Conservation (phyloP, 1,284 basidiomycete genomes). For the Apiotrichum domesticum region DNA sequence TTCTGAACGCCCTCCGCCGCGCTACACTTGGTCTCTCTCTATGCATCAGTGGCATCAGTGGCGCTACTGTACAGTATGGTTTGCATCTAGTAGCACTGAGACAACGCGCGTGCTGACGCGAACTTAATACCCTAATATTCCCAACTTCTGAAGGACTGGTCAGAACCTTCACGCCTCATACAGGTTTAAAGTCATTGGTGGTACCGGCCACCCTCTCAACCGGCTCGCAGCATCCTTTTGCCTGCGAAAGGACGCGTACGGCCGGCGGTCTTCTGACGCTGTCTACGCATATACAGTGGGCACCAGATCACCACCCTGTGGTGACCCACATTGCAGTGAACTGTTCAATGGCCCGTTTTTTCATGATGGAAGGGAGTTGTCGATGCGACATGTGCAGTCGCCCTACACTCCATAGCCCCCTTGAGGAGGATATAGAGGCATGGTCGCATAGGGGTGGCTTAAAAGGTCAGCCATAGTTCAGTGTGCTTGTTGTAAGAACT, state of each 20-base stretch:
- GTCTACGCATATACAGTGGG: background rate
- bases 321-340: too few species aligned
- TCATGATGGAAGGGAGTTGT: too few species aligned
- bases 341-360: background rate
- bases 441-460: background rate
- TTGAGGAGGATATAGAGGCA: background rate
- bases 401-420: background rate
- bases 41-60: too few species aligned
- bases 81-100: conserved; percentile 1
- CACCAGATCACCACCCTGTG: background rate
- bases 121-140: conserved; percentile 1
- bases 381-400: background rate
- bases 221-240: background rate
- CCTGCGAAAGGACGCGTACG: background rate
- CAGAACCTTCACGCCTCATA: background rate
- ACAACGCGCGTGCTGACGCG: conserved; percentile 4
- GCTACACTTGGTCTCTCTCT: too few species aligned
- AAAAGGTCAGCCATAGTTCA: background rate
- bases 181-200: background rate
- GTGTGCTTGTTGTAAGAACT: background rate
- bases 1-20: too few species aligned
- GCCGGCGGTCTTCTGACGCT: background rate
- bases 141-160: background rate
- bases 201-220: background rate
- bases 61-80: conserved; percentile 1